phyloP scores from a whole-genome alignment of 257 asterid genomes.

The Fraxinus anomala region DNA sequence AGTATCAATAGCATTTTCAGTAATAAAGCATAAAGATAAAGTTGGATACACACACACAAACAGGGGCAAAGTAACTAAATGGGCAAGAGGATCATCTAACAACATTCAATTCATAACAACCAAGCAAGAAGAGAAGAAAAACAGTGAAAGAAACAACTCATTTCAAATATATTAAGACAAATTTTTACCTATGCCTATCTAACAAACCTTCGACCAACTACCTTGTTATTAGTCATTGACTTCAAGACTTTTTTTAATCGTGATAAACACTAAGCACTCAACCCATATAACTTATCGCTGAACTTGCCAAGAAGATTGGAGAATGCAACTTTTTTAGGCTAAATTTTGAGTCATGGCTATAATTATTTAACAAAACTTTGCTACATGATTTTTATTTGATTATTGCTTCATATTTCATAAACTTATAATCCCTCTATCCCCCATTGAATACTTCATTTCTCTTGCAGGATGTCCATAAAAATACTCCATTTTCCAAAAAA shows the following conservation, averaged over 20 bases:
- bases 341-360: not conserved
- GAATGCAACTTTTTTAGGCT: not conserved
- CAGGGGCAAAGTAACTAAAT: too few species aligned
- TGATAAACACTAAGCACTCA: not conserved
- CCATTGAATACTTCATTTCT: not conserved
- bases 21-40: not conserved
- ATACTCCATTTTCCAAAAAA: not conserved
- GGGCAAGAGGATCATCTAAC: not conserved
- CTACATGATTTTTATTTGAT: not conserved
- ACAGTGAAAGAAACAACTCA: too few species aligned
- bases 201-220: too few species aligned
- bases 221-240: too few species aligned
- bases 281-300: not conserved
- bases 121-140: not conserved
- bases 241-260: not conserved
- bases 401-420: not conserved
- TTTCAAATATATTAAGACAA: too few species aligned
- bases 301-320: not conserved
- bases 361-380: not conserved
- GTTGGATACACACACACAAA: not conserved
- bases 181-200: too few species aligned
- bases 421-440: not conserved
- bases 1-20: conserved; percentile 1
- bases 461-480: not conserved
- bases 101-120: not conserved